Conservation (phyloP, 305 asterid species). For the Fraxinus latifolia region DNA sequence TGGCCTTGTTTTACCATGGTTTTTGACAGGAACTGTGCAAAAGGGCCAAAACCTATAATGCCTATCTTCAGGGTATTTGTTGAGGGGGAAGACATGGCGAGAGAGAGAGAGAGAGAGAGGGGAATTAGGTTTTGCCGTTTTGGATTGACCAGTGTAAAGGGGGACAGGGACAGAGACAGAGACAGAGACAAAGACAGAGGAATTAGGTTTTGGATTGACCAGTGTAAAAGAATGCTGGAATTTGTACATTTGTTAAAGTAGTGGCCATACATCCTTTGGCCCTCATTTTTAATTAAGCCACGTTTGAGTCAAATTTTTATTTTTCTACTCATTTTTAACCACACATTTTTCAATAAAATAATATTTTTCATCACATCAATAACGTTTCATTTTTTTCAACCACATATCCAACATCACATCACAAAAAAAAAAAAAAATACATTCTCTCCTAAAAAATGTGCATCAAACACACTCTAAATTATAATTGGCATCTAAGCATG, state of each 20-base stretch:
- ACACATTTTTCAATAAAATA: too few species aligned
- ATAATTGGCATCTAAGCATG: neutral
- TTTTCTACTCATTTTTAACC: too few species aligned
- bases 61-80: conserved; percentile 51
- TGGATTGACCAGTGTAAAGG: neutral
- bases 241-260: neutral
- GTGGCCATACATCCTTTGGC: neutral
- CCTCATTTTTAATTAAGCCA: neutral
- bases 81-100: conserved; percentile 38
- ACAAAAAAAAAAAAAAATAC: too few species aligned
- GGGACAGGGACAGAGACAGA: too few species aligned
- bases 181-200: neutral
- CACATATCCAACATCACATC: too few species aligned
- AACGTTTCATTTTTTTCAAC: too few species aligned
- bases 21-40: conserved; percentile 65
- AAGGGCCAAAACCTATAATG: conserved; percentile 76
- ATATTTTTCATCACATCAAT: too few species aligned
- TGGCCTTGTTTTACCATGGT: conserved; percentile 73
- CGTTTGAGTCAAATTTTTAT: too few species aligned
- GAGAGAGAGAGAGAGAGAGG: neutral
- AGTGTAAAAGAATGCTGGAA: neutral
- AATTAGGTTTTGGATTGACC: too few species aligned
- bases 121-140: too few species aligned
- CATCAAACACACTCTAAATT: too few species aligned
- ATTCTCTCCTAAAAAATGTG: too few species aligned